These are phyloP conservation scores for Scutellaria baicalensis DNA, from an alignment of 257 asterid genomes.

Conservation along the genomic window DNA sequence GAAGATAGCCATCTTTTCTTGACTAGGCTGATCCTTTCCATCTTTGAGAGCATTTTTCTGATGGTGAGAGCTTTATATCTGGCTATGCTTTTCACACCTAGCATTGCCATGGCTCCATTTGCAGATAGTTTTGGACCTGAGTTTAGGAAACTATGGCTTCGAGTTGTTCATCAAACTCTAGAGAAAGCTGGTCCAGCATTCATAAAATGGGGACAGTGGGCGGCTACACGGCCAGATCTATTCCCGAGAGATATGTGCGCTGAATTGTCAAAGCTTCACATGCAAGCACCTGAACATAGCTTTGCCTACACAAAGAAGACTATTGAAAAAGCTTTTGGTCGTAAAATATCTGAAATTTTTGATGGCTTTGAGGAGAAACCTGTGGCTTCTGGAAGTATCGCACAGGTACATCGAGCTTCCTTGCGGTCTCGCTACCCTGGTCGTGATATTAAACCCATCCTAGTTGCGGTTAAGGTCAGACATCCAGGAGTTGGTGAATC, in stretches of 20 bases:
- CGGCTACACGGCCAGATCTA: conserved; percentile 95
- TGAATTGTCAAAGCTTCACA: conserved; percentile 87
- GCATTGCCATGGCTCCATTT: conserved; percentile 86
- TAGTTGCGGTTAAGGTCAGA: conserved; percentile 87
- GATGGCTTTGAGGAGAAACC: conserved; percentile 75
- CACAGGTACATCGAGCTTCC: conserved; percentile 83
- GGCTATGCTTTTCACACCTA: conserved; percentile 69
- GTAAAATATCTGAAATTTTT: conserved; percentile 61
- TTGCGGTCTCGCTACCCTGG: conserved; percentile 50
- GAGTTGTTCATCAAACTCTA: conserved; percentile 68
- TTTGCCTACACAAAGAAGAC: conserved; percentile 66
- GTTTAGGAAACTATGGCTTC: conserved; percentile 79
- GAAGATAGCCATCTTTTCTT: conserved; percentile 59
- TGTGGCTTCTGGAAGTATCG: conserved; percentile 90
- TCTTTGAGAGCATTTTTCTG: conserved; percentile 46
- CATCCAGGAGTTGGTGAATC: conserved; percentile 95
- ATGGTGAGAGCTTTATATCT: conserved; percentile 62
- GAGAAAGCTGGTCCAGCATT: conserved; percentile 98
- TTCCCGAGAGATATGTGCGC: conserved; percentile 78
- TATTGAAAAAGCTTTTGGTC: conserved; percentile 74
- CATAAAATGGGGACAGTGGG: conserved; percentile 99
- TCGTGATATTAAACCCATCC: conserved; percentile 48
- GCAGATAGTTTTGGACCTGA: conserved; percentile 69
- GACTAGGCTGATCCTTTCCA: conserved; percentile 36
- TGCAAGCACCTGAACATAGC: conserved; percentile 86